Conservation (phyloP, 345 rosid species). For the Gossypium australe region DNA sequence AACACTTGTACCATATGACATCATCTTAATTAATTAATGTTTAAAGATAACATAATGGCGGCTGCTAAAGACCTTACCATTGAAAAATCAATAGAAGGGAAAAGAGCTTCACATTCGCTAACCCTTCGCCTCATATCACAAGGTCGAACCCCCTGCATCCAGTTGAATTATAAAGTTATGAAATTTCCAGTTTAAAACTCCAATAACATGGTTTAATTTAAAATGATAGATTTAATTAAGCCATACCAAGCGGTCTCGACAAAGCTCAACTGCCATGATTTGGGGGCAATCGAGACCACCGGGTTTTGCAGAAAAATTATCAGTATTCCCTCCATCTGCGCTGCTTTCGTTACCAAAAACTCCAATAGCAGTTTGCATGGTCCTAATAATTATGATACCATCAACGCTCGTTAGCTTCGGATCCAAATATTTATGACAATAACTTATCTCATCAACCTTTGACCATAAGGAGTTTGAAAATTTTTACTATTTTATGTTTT, state of each 20-base stretch:
- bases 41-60: neutral
- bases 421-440: neutral
- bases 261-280: conserved; percentile 50
- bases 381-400: conserved; percentile 21
- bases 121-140: conserved; percentile 74
- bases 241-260: conserved; percentile 64
- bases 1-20: too few species aligned
- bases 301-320: conserved; percentile 26
- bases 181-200: neutral
- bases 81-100: conserved; percentile 76
- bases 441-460: neutral
- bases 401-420: neutral
- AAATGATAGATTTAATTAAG: neutral
- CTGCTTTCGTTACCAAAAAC: conserved; percentile 39
- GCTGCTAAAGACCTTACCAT: conserved; percentile 40
- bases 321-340: conserved; percentile 27
- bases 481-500: neutral
- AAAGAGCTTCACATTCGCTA: conserved; percentile 45
- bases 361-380: conserved; percentile 76
- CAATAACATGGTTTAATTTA: neutral
- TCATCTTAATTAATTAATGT: neutral
- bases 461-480: neutral
- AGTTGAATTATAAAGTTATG: neutral
- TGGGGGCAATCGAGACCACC: conserved; percentile 46
- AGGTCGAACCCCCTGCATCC: conserved; percentile 69